These are phyloP conservation scores for Brettanomyces anomalus DNA, from an alignment of 805 yeast species.

Conservation along the genomic window DNA sequence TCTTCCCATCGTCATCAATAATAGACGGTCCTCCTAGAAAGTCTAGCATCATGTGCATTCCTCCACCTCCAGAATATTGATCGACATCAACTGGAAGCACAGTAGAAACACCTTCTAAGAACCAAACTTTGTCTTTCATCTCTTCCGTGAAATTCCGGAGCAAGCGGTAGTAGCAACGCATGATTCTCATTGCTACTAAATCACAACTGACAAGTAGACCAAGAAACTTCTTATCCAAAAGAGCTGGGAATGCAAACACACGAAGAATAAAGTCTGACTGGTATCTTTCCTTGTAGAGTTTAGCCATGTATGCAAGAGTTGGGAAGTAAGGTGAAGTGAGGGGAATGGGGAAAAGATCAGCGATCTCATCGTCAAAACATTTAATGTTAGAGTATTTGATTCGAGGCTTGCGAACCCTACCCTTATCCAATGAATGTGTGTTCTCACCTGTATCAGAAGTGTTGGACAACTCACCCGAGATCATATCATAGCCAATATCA, in stretches of 20 bases:
- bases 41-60: conserved; percentile 87
- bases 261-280: conserved; percentile 80
- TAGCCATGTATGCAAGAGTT: conserved; percentile 81
- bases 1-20: conserved; percentile 21
- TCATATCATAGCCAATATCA: conserved; percentile 40
- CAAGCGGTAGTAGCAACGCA: conserved; percentile 79
- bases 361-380: conserved; percentile 80
- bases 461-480: conserved; percentile 26
- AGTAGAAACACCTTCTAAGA: conserved; percentile 81
- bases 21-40: conserved; percentile 61
- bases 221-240: conserved; percentile 72
- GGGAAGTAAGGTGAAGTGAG: conserved; percentile 76
- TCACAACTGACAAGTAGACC: conserved; percentile 79
- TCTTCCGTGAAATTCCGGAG: conserved; percentile 76
- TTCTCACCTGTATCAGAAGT: conserved; percentile 15
- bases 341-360: conserved; percentile 80
- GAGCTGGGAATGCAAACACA: conserved; percentile 88
- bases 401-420: conserved; percentile 4
- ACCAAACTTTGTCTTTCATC: conserved; percentile 89
- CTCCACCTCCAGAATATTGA: conserved; percentile 83
- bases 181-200: conserved; percentile 78
- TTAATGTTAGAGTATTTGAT: conserved; percentile 46
- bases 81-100: conserved; percentile 90
- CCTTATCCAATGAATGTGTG: conserved; percentile 1
- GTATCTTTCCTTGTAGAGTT: conserved; percentile 70